Evolutionary conservation across 768 basidiomycete species (phyloP), one percentile per base, ranked within the genome.

Genomic region (Serendipita sp.): DNA sequence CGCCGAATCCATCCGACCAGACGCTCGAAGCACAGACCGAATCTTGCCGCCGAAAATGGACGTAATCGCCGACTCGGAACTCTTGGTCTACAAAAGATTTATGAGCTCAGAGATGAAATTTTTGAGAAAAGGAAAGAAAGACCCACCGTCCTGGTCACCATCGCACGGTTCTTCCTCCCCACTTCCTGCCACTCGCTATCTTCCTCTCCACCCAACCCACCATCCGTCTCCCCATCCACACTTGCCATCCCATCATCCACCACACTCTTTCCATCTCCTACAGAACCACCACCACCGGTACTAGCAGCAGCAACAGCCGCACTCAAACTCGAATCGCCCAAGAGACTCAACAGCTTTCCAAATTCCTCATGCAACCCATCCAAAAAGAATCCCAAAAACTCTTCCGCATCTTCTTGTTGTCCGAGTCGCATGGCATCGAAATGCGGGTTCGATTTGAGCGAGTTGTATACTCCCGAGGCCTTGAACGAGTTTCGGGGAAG

Each of bases 391-490:
- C 95, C 95, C n/a, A 98, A 78, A 74, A 96, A 98, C 74, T 99
- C 95, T 74, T 99, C 94, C 8, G 94, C 95, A 66, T 99, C 95
- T 73, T 99, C 95, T 75, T 99, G 95, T 66, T 92, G 89, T 0
- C 93, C 93, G 44, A 91, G 89, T 75, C 88, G 77, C 93, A 97
- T 97, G 53, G 81, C 83, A 70, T 94, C 93, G 70, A 97, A 97
- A 68, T 89, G 80, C 75, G 91, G 91, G 78, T 92, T 92, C 75
- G 86, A 86, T 75, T 89, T 90, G 81, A 97, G 83, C 16, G 91
- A 93, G 68, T 93, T 89, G 73, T 96, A 97, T 32, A 97, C 82
- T 68, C 85, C 84, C 11, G 83, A 81, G 24, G 94, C 91, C 37
- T 93, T 80, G 72, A 97, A 95, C 18, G 88, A 85, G 65, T 86